Percentiles rank a stretch among this genome's conserved stretches.
phyloP scores from a whole-genome alignment of 768 basidiomycete genomes.

The Botryobasidium botryosum region DNA sequence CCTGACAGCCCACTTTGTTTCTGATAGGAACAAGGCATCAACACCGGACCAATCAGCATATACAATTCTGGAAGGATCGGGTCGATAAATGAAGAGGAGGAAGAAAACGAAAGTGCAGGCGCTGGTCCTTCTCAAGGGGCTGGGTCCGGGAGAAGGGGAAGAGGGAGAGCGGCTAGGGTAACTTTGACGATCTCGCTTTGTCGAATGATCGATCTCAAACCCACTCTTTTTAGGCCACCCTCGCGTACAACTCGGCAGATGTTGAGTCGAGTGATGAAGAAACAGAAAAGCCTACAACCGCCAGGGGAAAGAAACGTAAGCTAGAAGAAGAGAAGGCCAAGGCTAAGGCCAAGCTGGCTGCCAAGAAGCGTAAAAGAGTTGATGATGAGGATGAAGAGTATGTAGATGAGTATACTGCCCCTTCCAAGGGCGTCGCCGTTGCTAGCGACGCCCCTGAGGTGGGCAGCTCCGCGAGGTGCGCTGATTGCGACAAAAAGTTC shows the following conservation, averaged over 20 bases:
- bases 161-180: conserved; percentile 9
- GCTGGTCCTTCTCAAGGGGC: conserved; percentile 8
- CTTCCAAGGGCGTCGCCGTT: conserved; percentile 33
- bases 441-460: conserved; percentile 38
- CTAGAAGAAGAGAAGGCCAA: conserved; percentile 14
- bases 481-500: conserved; percentile 66
- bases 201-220: neutral
- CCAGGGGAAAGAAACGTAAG: conserved; percentile 24
- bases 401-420: conserved; percentile 43
- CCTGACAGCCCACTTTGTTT: neutral
- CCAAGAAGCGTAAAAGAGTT: conserved; percentile 11
- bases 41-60: conserved; percentile 16
- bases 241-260: neutral
- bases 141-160: neutral
- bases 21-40: conserved; percentile 36
- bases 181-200: conserved; percentile 11
- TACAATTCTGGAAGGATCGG: neutral
- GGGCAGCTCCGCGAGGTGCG: conserved; percentile 70
- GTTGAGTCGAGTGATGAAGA: neutral
- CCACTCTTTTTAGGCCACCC: neutral
- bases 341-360: conserved; percentile 14
- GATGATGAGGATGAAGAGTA: conserved; percentile 14
- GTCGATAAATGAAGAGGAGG: conserved; percentile 1
- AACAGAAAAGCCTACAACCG: conserved; percentile 2
- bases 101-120: conserved; percentile 9